phyloP scores from a whole-genome alignment of 2,329 filamentous ascomycete genomes.

The Colletotrichum camelliae region DNA sequence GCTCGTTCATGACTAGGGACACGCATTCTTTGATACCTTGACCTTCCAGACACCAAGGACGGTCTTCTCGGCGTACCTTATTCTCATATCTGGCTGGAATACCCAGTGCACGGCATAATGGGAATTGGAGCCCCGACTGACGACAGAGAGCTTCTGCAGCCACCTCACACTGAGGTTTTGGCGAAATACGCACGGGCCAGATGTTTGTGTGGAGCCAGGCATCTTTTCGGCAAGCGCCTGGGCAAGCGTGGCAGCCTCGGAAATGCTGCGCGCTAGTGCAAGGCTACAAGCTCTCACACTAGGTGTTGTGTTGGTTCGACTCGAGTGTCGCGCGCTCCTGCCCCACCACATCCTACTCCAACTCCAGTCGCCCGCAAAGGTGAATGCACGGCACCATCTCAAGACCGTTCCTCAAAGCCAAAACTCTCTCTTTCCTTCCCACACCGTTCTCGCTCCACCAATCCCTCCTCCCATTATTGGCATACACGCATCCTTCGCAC shows the following conservation, averaged over 20 bases:
- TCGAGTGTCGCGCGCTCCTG: background rate
- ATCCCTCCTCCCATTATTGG: background rate
- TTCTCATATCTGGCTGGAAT: background rate
- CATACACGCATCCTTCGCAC: background rate
- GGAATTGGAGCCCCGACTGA: background rate
- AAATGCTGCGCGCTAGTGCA: constrained; percentile 1
- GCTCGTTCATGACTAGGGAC: background rate
- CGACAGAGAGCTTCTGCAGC: background rate
- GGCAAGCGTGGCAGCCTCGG: constrained; percentile 8
- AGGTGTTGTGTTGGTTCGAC: constrained; percentile 11
- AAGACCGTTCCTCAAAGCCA: background rate
- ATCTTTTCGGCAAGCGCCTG: background rate
- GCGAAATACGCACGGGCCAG: constrained; percentile 4
- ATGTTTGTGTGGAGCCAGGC: constrained; percentile 2
- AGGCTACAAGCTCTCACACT: constrained; percentile 8
- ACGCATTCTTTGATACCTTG: background rate
- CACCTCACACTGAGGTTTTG: background rate
- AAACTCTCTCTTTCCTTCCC: background rate
- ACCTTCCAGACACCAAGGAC: background rate
- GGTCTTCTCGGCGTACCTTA: background rate
- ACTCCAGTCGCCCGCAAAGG: background rate
- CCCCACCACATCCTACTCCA: constrained; percentile 15
- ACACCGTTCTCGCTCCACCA: background rate
- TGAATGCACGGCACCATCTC: constrained; percentile 1
- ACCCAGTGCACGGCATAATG: background rate